Evolutionary conservation across 2,329 filamentous ascomycete species (phyloP).

Genomic region (Colletotrichum lupini): DNA sequence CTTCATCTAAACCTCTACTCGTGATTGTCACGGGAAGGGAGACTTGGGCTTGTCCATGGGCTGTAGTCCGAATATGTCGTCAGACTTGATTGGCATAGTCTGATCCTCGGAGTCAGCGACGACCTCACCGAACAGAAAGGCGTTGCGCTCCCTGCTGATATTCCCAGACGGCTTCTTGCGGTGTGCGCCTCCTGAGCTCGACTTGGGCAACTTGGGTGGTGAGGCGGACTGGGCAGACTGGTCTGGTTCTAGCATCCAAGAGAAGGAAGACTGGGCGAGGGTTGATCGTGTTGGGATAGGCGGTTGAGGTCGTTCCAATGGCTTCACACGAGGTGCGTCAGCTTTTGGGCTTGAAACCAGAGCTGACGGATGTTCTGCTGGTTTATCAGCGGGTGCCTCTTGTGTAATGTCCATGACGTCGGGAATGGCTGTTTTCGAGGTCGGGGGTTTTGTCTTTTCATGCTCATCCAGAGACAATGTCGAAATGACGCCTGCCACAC

Average conservation of each 20-base stretch:
- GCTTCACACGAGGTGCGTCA: not conserved
- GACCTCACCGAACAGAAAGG: slow-evolving; percentile 69
- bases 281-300: slow-evolving; percentile 71
- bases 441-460: not conserved
- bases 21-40: slow-evolving; percentile 17
- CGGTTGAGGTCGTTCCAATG: slow-evolving; percentile 37
- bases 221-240: slow-evolving; percentile 48
- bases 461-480: slow-evolving; percentile 18
- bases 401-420: slow-evolving; percentile 27
- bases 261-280: slow-evolving; percentile 79
- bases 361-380: slow-evolving; percentile 16
- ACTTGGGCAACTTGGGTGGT: slow-evolving; percentile 40
- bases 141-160: slow-evolving; percentile 64
- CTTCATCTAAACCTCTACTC: slow-evolving; percentile 1
- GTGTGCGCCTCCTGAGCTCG: slow-evolving; percentile 41
- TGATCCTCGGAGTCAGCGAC: slow-evolving; percentile 48
- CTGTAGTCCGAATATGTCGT: slow-evolving; percentile 68
- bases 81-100: slow-evolving; percentile 48
- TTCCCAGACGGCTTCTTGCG: slow-evolving; percentile 56
- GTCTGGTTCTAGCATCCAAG: slow-evolving; percentile 79
- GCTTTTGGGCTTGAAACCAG: not conserved
- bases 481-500: slow-evolving; percentile 24
- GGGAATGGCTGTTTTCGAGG: not conserved
- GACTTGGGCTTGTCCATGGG: slow-evolving; percentile 48
- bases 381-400: slow-evolving; percentile 4